A percentile compares a stretch with the other conserved stretches of the same genome.
Evolutionary conservation across 73 alveolate species (phyloP).

Genomic region (Tetrahymena malaccensis): DNA sequence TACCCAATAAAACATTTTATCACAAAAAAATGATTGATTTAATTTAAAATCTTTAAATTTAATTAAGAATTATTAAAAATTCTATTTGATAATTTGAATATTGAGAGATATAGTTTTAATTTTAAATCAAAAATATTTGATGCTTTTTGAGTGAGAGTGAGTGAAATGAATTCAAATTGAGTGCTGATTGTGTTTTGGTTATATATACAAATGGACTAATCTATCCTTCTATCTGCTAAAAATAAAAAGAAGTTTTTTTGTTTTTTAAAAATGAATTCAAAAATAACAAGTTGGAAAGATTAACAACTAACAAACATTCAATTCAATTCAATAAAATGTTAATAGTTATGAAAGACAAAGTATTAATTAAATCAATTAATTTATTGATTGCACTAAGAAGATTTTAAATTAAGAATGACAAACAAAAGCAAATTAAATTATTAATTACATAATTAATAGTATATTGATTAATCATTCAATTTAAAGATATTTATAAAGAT

Average conservation of each 20-base stretch:
- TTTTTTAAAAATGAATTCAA: not conserved
- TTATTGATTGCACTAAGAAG: not conserved
- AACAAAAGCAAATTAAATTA: not conserved
- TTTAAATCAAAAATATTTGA: not conserved
- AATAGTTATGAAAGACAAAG: not conserved
- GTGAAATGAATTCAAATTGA: not conserved
- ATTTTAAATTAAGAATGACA: not conserved
- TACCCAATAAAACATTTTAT: too few relatives aligned
- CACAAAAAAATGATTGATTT: too few relatives aligned
- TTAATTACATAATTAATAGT: not conserved
- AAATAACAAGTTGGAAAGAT: not conserved
- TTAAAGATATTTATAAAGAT: not conserved
- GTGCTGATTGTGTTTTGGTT: not conserved
- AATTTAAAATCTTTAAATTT: too few relatives aligned
- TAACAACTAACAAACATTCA: not conserved
- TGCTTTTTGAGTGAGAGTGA: not conserved
- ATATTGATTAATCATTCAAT: not conserved
- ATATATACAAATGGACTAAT: too few relatives aligned
- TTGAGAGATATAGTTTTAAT: too few relatives aligned
- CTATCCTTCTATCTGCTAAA: not conserved
- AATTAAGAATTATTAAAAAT: too few relatives aligned
- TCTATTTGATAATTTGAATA: too few relatives aligned
- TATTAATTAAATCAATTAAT: too few relatives aligned
- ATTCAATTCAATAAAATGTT: not conserved
- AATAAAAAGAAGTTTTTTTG: not conserved